These are phyloP conservation scores for Ophiobolus disseminans DNA, from an alignment of 2,329 filamentous ascomycete species.

Conservation along the genomic window DNA sequence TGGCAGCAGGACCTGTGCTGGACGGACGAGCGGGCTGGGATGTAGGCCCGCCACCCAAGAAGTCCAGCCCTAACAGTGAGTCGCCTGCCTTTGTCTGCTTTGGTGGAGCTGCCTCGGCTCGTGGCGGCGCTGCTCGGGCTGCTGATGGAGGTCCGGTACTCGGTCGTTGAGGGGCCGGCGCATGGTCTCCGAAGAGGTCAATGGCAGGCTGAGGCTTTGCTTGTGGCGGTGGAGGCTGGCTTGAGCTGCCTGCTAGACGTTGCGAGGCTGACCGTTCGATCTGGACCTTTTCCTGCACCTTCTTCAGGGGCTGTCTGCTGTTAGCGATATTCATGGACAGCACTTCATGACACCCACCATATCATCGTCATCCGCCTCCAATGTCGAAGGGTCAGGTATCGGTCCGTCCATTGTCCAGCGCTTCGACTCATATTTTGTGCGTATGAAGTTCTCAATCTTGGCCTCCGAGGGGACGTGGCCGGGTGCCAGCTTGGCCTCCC, in stretches of 20 bases:
- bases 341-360: constrained; percentile 62
- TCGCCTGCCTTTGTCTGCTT: constrained; percentile 76
- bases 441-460: constrained; percentile 99
- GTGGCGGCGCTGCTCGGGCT: constrained; percentile 64
- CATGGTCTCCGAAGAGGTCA: constrained; percentile 83
- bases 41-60: constrained; percentile 76
- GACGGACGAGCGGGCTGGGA: constrained; percentile 77
- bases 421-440: constrained; percentile 98
- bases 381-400: constrained; percentile 87
- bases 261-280: constrained; percentile 66
- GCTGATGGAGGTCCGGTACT: constrained; percentile 72
- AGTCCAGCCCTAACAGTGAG: constrained; percentile 90
- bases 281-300: constrained; percentile 75
- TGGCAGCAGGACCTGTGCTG: constrained; percentile 71
- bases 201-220: constrained; percentile 53
- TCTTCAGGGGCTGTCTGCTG: constrained; percentile 63
- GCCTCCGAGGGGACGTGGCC: constrained; percentile 93
- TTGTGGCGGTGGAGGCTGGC: constrained; percentile 29
- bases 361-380: constrained; percentile 86
- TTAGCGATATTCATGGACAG: constrained; percentile 15
- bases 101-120: constrained; percentile 67
- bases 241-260: constrained; percentile 51
- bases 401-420: constrained; percentile 99
- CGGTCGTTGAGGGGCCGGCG: constrained; percentile 70
- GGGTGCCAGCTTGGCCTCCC: constrained; percentile 91